Evolutionary conservation across 139 green algal genomes (phyloP).

Genomic region (Chlorella sp.): DNA sequence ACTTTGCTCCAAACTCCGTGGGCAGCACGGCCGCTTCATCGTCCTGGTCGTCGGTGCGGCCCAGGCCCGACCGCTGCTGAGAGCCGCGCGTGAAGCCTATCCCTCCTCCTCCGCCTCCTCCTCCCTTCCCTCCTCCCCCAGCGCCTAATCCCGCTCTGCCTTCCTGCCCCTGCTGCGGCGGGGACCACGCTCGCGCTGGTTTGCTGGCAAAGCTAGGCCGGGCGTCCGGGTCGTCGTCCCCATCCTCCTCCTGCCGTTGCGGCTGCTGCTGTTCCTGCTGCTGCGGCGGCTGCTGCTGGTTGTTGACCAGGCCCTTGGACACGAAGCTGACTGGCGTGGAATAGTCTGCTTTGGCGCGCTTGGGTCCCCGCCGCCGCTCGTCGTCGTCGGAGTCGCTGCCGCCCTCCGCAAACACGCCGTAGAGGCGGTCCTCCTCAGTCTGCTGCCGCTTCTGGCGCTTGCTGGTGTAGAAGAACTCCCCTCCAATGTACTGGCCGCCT

Average conservation of each 20-base stretch:
- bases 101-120: conserved; percentile 17
- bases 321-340: conserved; percentile 80
- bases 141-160: conserved; percentile 5
- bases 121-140: conserved; percentile 22
- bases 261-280: conserved; percentile 26
- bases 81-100: no score
- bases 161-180: no score
- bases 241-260: no score
- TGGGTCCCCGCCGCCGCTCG: not conserved
- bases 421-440: conserved; percentile 80
- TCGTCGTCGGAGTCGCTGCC: conserved; percentile 24
- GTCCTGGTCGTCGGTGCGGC: not conserved
- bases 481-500: conserved; percentile 75
- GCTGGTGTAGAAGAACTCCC: conserved; percentile 73
- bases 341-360: conserved; percentile 35
- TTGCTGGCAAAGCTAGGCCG: conserved; percentile 4
- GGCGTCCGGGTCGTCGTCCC: conserved; percentile 6
- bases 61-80: no score
- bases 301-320: conserved; percentile 45
- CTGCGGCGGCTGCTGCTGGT: conserved; percentile 16
- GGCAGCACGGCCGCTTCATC: not conserved
- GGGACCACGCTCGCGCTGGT: no score
- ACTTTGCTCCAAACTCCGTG: not conserved
- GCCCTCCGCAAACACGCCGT: conserved; percentile 73
- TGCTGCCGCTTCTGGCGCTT: conserved; percentile 64